phyloP scores from a whole-genome alignment of 345 rosid species.

The Populus tremula region DNA sequence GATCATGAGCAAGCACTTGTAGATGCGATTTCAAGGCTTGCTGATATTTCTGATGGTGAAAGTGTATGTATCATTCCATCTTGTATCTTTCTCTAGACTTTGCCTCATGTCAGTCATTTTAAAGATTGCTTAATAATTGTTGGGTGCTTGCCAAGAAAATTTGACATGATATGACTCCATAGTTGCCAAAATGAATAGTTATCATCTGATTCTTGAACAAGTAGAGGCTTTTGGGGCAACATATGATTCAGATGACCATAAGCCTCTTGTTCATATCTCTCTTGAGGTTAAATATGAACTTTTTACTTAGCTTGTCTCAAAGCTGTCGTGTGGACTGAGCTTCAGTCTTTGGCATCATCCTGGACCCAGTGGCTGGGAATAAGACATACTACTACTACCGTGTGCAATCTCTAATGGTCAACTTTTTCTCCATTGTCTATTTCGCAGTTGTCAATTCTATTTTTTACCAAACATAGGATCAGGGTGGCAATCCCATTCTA shows the following conservation, averaged over 20 bases:
- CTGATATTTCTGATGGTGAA: slow-evolving; percentile 71
- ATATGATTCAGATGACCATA: not conserved
- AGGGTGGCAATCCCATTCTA: not conserved
- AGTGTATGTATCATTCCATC: slow-evolving; percentile 33
- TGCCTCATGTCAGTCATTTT: not conserved
- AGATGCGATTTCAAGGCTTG: slow-evolving; percentile 69
- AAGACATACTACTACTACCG: not conserved
- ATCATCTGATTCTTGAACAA: not conserved
- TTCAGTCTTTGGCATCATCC: not conserved
- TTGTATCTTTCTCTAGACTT: not conserved
- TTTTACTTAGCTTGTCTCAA: not conserved
- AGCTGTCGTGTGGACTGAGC: not conserved
- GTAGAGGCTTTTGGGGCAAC: not conserved
- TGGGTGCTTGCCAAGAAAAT: not conserved
- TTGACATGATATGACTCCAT: not conserved
- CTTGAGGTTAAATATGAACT: not conserved
- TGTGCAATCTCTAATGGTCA: not conserved
- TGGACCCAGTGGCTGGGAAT: not conserved
- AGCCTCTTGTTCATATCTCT: not conserved
- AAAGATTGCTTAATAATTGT: not conserved
- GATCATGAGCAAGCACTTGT: slow-evolving; percentile 78
- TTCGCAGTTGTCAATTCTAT: not conserved
- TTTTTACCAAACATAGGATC: not conserved
- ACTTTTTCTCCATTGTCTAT: not conserved
- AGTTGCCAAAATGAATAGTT: not conserved